Evolutionary conservation across 1,284 basidiomycete genomes (phyloP), one percentile per base, ranked within the genome.

Genomic region (Trichosporon ovoides): DNA sequence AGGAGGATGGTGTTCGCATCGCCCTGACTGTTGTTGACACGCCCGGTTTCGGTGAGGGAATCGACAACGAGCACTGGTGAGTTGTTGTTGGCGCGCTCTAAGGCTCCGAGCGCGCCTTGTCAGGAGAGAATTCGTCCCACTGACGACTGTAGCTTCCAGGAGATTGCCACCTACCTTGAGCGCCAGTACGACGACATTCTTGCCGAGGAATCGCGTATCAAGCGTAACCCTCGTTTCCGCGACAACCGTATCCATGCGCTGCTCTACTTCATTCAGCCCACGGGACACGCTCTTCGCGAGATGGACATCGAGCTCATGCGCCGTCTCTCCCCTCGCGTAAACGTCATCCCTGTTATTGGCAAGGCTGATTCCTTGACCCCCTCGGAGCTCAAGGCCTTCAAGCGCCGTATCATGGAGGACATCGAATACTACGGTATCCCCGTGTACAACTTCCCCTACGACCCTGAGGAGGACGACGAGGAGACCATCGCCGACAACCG

Each of bases 291-390:
- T 82, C 81, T 99, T 70, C 86, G 96, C 60, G 96, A 98, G 79
- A 95, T 98, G 85, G 96, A 99, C 78, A 98, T 99, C 69, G 96
- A 97, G 76, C 82, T 98, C 60, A 98, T 98, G 94, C 88, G 91
- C 64, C 89, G 91, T 64, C 84, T 98, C 58, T 94, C 94, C 12
- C 91, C 92, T 22, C 88, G 92, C 61, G 96, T 98, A 77, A 99
- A 99, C 74, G 96, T 99, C 67, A 98, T 99, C 67, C 96, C 96
- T 57, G 95, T 98, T 71, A 85, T 99, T 73, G 96, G 96, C 67
- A 98, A 98, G 79, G 88, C 94, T 7, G 96, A 99, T 79, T 88
- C 91, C 9, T 80, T 99, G 74, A 98, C 95, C 16, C 90, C 91
- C 4, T 84, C 82, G 62, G 94, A 97, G 77, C 85, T 97, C 56